These are phyloP conservation scores for Fusarium fujikuroi DNA, from an alignment of 2,329 filamentous ascomycete genomes.

Conservation along the genomic window DNA sequence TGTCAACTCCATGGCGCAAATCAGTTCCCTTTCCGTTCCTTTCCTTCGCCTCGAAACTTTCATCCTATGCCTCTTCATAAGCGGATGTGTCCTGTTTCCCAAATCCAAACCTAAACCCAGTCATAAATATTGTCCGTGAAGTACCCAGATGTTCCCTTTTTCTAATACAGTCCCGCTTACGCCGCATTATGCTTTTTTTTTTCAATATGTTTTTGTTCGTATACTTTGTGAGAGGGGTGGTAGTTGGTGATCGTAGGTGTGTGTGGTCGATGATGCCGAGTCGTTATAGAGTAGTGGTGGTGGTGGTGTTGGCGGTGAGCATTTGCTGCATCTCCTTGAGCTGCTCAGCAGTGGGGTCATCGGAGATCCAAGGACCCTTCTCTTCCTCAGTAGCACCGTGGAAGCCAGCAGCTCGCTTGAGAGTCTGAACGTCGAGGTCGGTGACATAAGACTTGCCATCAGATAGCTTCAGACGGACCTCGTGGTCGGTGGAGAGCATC, in stretches of 20 bases:
- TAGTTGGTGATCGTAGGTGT: slow-evolving; percentile 6
- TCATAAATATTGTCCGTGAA: slow-evolving; percentile 20
- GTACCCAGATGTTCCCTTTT: slow-evolving; percentile 20
- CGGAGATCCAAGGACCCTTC: slow-evolving; percentile 84
- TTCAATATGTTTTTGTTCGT: slow-evolving; percentile 31
- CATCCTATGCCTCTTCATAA: slow-evolving; percentile 10
- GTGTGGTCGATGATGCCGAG: neutral
- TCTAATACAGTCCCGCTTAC: slow-evolving; percentile 45
- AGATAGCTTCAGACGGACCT: slow-evolving; percentile 85
- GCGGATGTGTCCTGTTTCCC: slow-evolving; percentile 29
- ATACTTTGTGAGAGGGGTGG: slow-evolving; percentile 12
- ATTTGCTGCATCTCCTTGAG: slow-evolving; percentile 69
- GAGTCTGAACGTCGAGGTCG: slow-evolving; percentile 89
- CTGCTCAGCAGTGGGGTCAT: slow-evolving; percentile 73
- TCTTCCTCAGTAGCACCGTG: slow-evolving; percentile 83
- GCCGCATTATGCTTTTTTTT: slow-evolving; percentile 48
- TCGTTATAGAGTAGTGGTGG: slow-evolving; percentile 34
- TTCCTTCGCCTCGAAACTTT: slow-evolving; percentile 16
- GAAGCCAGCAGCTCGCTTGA: slow-evolving; percentile 88
- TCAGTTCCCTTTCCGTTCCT: slow-evolving; percentile 15
- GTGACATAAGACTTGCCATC: slow-evolving; percentile 86
- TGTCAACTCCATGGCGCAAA: slow-evolving; percentile 44
- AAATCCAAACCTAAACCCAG: neutral
- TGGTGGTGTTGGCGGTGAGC: slow-evolving; percentile 46
- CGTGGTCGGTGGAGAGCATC: slow-evolving; percentile 96